Percentiles rank a stretch among this genome's conserved stretches.
phyloP scores from a whole-genome alignment of 331 rosid genomes.

The Stylosanthes scabra region DNA sequence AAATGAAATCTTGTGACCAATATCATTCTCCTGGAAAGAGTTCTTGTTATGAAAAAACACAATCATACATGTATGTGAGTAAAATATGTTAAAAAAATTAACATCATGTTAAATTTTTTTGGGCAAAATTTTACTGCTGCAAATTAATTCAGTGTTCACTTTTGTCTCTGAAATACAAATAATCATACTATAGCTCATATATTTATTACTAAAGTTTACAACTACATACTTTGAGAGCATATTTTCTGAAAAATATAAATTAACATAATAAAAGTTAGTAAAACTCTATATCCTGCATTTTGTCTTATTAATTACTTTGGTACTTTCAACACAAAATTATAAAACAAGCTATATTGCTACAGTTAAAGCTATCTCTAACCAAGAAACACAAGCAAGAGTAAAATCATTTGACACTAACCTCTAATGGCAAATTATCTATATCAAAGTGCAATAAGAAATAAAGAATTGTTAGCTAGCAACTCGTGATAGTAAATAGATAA shows the following conservation, averaged over 20 bases:
- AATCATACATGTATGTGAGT: not conserved
- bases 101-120: not conserved
- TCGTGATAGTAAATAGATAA: conserved; percentile 16
- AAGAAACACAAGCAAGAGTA: not conserved
- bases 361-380: conserved; percentile 21
- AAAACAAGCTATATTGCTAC: not conserved
- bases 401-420: conserved; percentile 8
- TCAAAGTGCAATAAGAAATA: not conserved
- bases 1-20: not conserved
- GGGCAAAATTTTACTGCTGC: too few species aligned
- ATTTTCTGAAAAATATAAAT: not conserved
- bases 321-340: not conserved
- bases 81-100: not conserved
- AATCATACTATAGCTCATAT: not conserved
- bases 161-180: not conserved
- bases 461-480: conserved; percentile 1
- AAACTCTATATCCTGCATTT: not conserved
- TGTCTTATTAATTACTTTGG: not conserved
- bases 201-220: conserved; percentile 1
- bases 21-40: not conserved
- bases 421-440: not conserved
- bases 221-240: not conserved
- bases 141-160: not conserved
- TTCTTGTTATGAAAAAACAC: not conserved
- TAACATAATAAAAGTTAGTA: not conserved